Conservation (phyloP, 805 yeast genomes). For the Candida fluviatilis region DNA sequence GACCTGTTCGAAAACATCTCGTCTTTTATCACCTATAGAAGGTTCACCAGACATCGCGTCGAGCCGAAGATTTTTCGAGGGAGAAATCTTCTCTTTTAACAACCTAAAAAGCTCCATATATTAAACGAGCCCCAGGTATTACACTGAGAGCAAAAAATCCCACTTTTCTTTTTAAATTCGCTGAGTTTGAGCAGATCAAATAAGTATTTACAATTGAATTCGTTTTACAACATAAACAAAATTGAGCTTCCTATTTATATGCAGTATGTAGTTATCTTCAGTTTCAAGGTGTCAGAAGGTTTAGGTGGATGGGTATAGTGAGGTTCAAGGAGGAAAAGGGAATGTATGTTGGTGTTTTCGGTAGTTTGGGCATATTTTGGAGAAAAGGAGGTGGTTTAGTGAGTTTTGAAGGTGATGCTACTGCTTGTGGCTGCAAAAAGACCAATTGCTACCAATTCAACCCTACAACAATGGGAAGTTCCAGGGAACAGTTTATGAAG, state of each 20-base stretch:
- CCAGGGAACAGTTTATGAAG: no score
- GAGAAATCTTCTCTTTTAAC: slow-evolving; percentile 22
- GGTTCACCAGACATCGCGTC: slow-evolving; percentile 10
- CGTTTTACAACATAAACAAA: neutral
- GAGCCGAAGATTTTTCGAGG: slow-evolving; percentile 10
- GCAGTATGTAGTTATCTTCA: neutral
- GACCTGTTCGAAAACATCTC: slow-evolving; percentile 13
- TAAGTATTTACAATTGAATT: no score
- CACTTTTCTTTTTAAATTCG: neutral
- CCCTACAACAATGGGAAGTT: no score
- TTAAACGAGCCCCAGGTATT: neutral
- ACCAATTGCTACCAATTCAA: no score
- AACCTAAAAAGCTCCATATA: slow-evolving; percentile 12
- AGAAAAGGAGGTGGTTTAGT: no score
- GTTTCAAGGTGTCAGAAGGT: no score
- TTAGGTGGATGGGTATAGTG: no score
- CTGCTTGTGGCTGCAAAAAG: no score
- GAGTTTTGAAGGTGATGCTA: no score
- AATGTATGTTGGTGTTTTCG: no score
- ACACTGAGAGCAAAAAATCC: neutral
- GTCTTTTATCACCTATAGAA: slow-evolving; percentile 8
- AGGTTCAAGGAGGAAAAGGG: no score
- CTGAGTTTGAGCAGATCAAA: neutral
- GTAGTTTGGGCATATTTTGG: no score
- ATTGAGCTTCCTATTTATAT: neutral